Evolutionary conservation across 768 basidiomycete genomes (phyloP), one percentile per base, ranked within the genome.

Genomic region (Leccinum arenicola): DNA sequence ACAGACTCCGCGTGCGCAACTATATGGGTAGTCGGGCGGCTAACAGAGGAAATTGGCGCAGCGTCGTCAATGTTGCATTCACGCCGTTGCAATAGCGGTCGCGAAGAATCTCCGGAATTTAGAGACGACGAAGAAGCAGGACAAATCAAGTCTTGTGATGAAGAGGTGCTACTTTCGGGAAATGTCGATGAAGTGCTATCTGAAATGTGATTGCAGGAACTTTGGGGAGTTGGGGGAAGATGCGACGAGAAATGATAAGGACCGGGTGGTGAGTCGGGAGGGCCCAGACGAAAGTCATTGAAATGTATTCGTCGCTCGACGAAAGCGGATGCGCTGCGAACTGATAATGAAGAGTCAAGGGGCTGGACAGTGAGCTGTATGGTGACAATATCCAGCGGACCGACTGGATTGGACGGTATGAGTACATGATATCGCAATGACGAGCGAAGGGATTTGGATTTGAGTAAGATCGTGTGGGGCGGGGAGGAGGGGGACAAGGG

Each of bases 221-320:
- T 23, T 67, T 66, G 50, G 69, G 69, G 47, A 64, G 67, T 58
- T 23, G 57, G 31, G 31, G 62, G 61, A 51, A 60, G 29, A 31
- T 31, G 59, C 12, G 70, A 65, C 43, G 69, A 52, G 12, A 53
- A 43, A 23, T 51, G 62, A 61, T 65, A 61, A 38, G 60, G 56
- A 50, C 62, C 60, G 43, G 70, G 60, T 27, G 68, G 56, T 35
- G 70, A 70, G 25, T 69, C 67, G 21, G 66, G 54, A 49, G 73
- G 58, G 47, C 43, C 54, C 19, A 56, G 55, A 12, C 72, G 70
- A 27, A 65, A 55, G 23, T 86, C 83, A 54, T 76, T 78, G 55
- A 90, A 77, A 51, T 80, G 78, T 58, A 91, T 87, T 53, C 89
- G 84, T 53, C 90, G 84, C 69, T 91, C 89, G 55, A 93, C 76